Conservation (phyloP, 345 rosid species). For the Gossypium bickii region DNA sequence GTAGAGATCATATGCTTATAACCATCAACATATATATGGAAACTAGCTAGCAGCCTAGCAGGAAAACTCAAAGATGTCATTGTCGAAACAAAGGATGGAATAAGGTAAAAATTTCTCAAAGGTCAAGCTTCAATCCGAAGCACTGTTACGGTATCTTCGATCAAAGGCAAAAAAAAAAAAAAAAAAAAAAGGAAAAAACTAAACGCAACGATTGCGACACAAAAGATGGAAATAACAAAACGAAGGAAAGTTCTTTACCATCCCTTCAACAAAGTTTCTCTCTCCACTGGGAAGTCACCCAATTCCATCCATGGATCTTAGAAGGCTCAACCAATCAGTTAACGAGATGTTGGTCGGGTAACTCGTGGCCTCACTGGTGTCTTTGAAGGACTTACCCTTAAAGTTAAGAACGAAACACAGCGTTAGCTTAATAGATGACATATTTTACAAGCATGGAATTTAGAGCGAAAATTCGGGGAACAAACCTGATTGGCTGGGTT, state of each 20-base stretch:
- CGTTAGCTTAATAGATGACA: not conserved
- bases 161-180: conserved; percentile 13
- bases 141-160: conserved; percentile 33
- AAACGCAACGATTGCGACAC: conserved; percentile 28
- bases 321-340: conserved; percentile 19
- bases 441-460: not conserved
- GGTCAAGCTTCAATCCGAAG: conserved; percentile 29
- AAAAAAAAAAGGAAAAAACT: not conserved
- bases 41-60: not conserved
- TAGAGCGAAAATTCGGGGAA: not conserved
- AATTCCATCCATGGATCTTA: conserved; percentile 29
- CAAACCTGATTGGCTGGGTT: conserved; percentile 66
- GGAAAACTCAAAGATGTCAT: not conserved
- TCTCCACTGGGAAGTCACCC: conserved; percentile 21
- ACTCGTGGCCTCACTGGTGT: conserved; percentile 81
- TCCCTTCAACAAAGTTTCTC: conserved; percentile 34
- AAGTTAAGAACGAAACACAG: not conserved
- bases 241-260: conserved; percentile 34
- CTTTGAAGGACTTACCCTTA: conserved; percentile 82
- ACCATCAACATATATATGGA: not conserved
- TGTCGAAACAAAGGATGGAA: not conserved
- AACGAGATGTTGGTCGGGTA: conserved; percentile 35
- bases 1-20: not conserved
- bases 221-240: conserved; percentile 35
- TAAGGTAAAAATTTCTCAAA: conserved; percentile 5